Evolutionary conservation across 805 yeast species (phyloP), one percentile per base, ranked within the genome.

Genomic region (Yamadazyma tumulicola): DNA sequence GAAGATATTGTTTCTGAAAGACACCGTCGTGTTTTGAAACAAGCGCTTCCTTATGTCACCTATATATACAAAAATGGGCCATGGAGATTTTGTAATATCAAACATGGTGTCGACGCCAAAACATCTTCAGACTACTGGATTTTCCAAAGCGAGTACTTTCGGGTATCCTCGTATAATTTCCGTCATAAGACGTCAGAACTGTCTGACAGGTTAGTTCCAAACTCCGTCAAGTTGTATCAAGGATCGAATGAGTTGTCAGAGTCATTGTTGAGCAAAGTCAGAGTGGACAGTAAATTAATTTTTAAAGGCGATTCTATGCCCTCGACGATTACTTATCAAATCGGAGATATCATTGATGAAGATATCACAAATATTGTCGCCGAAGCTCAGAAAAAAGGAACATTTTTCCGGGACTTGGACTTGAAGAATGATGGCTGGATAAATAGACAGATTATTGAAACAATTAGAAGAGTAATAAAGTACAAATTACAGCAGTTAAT

Each of bases 41-140:
- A 74, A 43, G 94, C 96, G 0, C 56, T 93, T 32, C 95, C 97
- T 0, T 81, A 85, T 54, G 83, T 87, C 0, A 74, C 96, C 0
- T 93, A 79, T 54, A 73, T 86, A 26, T 84, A 79, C 54, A 77
- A 83, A 23, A 84, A 83, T 50, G 98, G 98, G 0, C 98, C 97
- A 0, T 93, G 96, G 95, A 72, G 97, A 48, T 87, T 86, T 40
- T 77, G 93, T 8, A 87, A 82, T 54, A 79, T 88, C 29, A 74
- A 66, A 45, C 77, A 79, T 46, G 97, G 96, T 1, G 68, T 79
- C 25, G 85, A 91, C 57, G 97, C 97, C 0, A 63, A 74, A 26
- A 47, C 58, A 2, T 77, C 81, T 30, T 48, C 60, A 1, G 53
- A 64, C 9, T 80, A 68, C 46, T 80, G 85, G 39, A 58, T 57